Evolutionary conservation across 306 rosid species (phyloP), one percentile per base, ranked within the genome.

Genomic region (Astragalus membranaceus): DNA sequence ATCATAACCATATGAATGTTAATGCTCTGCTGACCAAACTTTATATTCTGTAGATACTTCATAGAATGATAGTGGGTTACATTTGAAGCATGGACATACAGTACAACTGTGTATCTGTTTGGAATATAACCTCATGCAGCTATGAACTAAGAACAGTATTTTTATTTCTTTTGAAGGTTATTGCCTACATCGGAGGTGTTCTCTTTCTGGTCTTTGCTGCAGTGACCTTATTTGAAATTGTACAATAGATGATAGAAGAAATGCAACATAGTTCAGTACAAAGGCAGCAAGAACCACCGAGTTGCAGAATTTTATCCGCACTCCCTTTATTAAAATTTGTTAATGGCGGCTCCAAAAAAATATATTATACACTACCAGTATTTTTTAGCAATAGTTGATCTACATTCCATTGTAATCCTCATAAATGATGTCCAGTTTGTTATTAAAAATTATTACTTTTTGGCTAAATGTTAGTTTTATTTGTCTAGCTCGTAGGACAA

Each of bases 151-250:
- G 37, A 37, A 30, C 64, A 12, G 3, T 13, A 13, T 57, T 73
- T 20, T 67, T 61, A 16, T 64, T 81, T 50, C 67, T 80, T 71
- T 50, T 82, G 83, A 90, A 87, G 99, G 91, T 80, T 48, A 87
- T 91, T 67, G 89, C 96, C 64, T 94, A 88, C 74, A 51, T 79
- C 0, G 99, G 99, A 70, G 99, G 99, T 17, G 85, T 84, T 85
- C 99, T 94, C 69, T 89, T 91, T 85, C 97, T 91, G 17, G 91
- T 91, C 80, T 87, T 95, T 59, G 97, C 97, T 17, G 95, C 88
- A 3, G 80, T 87, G 55, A 95, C 95, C 54, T 63, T 86, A 78
- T 33, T 80, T 70, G 96, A 89, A 80, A 89, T 91, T 64, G 83
- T 91, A 53, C 84, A 76, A 48, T 94, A 83, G 79, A 78, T 41